phyloP scores from a whole-genome alignment of 2,329 filamentous ascomycete genomes.

The Colletotrichum chrysophilum region DNA sequence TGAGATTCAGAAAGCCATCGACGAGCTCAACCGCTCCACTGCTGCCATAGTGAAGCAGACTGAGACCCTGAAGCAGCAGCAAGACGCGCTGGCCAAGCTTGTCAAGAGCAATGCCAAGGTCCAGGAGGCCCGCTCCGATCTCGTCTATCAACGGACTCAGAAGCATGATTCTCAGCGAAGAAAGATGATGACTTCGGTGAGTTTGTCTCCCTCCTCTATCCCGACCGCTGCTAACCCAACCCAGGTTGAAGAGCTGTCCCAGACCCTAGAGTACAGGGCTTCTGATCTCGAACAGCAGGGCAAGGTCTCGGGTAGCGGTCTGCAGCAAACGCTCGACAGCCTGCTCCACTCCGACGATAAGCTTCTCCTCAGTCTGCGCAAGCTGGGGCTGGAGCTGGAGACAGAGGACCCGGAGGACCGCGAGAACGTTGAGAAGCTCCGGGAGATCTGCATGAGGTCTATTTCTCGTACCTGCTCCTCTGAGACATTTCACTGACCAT shows the following conservation, averaged over 20 bases:
- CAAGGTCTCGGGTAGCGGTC: constrained; percentile 45
- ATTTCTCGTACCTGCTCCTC: not conserved
- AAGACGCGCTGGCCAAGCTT: constrained; percentile 62
- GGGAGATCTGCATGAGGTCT: constrained; percentile 61
- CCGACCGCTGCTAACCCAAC: not conserved
- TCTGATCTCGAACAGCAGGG: constrained; percentile 57
- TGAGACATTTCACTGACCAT: not conserved
- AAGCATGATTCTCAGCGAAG: constrained; percentile 45
- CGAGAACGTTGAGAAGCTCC: constrained; percentile 59
- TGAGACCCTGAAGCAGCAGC: constrained; percentile 65
- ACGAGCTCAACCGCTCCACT: constrained; percentile 69
- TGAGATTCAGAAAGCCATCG: constrained; percentile 66
- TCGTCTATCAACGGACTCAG: constrained; percentile 39
- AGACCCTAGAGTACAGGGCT: constrained; percentile 49
- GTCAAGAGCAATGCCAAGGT: constrained; percentile 46
- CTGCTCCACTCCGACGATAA: constrained; percentile 68
- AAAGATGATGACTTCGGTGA: constrained; percentile 48
- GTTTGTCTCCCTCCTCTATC: not conserved
- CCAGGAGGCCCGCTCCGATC: constrained; percentile 35
- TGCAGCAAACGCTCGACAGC: constrained; percentile 54
- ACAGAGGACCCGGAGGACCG: constrained; percentile 57
- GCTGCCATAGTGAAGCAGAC: constrained; percentile 68
- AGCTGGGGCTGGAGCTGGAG: constrained; percentile 66
- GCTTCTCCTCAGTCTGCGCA: constrained; percentile 68
- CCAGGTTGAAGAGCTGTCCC: constrained; percentile 54